Evolutionary conservation across 768 basidiomycete species (phyloP).

Genomic region (Candolleomyces aberdarensis): DNA sequence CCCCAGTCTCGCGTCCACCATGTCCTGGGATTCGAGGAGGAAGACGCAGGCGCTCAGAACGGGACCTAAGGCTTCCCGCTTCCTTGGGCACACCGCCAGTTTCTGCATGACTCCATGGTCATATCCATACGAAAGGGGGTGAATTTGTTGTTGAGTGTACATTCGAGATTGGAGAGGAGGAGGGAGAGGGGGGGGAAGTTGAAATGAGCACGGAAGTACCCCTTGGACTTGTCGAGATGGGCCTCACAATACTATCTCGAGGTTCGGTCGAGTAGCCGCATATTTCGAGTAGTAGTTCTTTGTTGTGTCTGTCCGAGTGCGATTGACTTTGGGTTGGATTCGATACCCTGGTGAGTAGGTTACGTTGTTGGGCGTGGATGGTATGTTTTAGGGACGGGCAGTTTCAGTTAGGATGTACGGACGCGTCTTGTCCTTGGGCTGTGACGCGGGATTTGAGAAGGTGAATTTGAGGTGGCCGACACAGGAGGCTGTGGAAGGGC

Average conservation of each 20-base stretch:
- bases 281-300: conserved; percentile 43
- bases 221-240: conserved; percentile 48
- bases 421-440: background rate
- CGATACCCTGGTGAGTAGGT: conserved; percentile 56
- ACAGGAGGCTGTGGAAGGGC: no score
- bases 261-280: no score
- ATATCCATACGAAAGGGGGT: no score
- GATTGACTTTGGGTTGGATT: no score
- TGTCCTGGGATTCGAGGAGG: conserved; percentile 30
- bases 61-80: conserved; percentile 34
- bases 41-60: conserved; percentile 49
- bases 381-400: conserved; percentile 58
- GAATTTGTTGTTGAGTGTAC: no score
- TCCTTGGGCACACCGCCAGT: conserved; percentile 26
- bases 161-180: no score
- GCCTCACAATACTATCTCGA: conserved; percentile 48
- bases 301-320: no score
- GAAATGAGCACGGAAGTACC: conserved; percentile 63
- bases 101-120: conserved; percentile 48
- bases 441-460: no score
- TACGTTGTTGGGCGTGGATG: conserved; percentile 43
- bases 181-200: no score
- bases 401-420: conserved; percentile 70
- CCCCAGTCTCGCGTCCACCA: conserved; percentile 51
- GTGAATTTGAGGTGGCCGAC: no score